Evolutionary conservation across 2,329 filamentous ascomycete species (phyloP), one percentile per base, ranked within the genome.

Genomic region (Geosmithia putterillii): DNA sequence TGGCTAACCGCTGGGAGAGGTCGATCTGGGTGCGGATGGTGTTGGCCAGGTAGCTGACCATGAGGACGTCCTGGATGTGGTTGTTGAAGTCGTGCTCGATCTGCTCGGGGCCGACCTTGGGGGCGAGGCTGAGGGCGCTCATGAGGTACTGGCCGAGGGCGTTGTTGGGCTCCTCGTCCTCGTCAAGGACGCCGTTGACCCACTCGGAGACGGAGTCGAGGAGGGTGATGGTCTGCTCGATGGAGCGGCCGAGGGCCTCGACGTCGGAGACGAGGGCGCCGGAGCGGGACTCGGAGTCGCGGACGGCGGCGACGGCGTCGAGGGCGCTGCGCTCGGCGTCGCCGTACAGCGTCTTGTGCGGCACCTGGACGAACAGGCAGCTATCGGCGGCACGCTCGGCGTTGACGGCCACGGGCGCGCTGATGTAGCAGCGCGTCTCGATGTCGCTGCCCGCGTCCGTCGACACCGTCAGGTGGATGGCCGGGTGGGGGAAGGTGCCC

Each of bases 11-110:
- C 75, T 96, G 94, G 51, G 89, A 94, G 46, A 98, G 80, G 59
- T 96, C 92, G 70, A 98, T 95, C 72, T 98, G 92, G 54, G 90
- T 96, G 65, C 90, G 87, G 68, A 96, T 95, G 52, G 88, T 95
- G 75, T 96, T 98, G 63, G 92, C 88, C 51, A 98, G 77, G 72
- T 98, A 98, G 53, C 88, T 94, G 56, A 98, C 89, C 64, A 96
- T 89, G 52, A 98, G 81, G 48, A 98, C 89, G 64, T 98, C 92
- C 71, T 98, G 92, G 65, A 98, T 88, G 71, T 98, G 92, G 73
- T 94, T 95, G 79, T 98, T 98, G 79, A 98, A 98, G 72, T 96
- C 89, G 61, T 83, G 77, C 74, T 98, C 92, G 59, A 98, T 89
- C 62, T 94, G 84, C 48, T 80, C 76, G 34, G 83, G 72, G 57